phyloP scores from a whole-genome alignment of 257 asterid species.

The Thymus mandschuricus region DNA sequence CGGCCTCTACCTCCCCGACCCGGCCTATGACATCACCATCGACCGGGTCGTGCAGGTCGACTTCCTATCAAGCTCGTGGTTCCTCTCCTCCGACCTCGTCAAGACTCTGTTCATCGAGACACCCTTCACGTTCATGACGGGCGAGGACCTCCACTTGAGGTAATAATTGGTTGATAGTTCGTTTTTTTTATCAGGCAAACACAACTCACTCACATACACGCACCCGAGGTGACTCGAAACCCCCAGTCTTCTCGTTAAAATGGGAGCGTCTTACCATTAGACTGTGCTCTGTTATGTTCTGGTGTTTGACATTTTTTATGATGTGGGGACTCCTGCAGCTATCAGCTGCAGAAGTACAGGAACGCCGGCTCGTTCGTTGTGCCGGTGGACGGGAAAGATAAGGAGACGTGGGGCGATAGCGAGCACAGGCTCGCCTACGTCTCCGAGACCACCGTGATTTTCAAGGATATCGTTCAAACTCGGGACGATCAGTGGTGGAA shows the following conservation, averaged over 20 bases:
- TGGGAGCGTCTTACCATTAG: no score
- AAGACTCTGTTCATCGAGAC: conserved; percentile 85
- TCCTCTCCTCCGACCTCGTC: conserved; percentile 82
- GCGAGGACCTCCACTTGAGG: conserved; percentile 97
- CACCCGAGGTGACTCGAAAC: no score
- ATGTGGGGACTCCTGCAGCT: conserved; percentile 45
- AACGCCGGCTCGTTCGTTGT: conserved; percentile 83
- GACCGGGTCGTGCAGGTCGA: conserved; percentile 87
- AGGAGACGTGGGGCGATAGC: conserved; percentile 98
- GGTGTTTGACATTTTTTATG: no score
- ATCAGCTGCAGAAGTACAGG: conserved; percentile 96
- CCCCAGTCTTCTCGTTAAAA: no score
- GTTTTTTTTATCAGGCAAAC: no score
- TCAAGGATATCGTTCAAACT: conserved; percentile 84
- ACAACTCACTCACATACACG: no score
- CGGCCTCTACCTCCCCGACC: conserved; percentile 94
- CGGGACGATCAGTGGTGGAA: conserved; percentile 98
- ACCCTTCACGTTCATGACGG: conserved; percentile 88
- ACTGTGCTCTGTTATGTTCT: no score
- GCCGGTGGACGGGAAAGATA: conserved; percentile 81
- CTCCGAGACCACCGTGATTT: conserved; percentile 90
- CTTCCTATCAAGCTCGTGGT: conserved; percentile 94
- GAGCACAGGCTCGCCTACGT: conserved; percentile 92
- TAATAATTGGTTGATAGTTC: conserved; percentile 15
- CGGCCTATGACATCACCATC: conserved; percentile 82